Base-by-base conservation (phyloP, 441 rosid genomes). In the Bruguiera hainesii region DNA sequence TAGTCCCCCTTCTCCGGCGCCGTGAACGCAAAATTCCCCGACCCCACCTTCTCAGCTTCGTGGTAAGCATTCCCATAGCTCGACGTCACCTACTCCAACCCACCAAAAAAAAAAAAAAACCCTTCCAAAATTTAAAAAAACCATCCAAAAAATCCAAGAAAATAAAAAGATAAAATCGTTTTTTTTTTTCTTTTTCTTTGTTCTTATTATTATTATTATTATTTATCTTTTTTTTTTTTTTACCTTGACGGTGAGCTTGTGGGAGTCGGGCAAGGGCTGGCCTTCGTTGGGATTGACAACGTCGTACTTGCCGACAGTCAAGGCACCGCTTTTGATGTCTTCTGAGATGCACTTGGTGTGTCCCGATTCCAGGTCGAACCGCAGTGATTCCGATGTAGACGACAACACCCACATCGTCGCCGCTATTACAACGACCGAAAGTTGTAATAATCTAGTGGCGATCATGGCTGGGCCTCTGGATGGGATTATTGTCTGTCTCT, bases 301-400 rank as follows among this genome's bases (percentile, higher is more conserved):
- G 75, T 33, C 53, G 84, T 89, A 94, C 69, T 81, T 86, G 59
- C 96, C 98, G 20, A 94, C 96, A 25, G 84, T 80, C 89, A 91
- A 69, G 13, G 87, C 70, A 68, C 82, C 75, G 65, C 65, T 42
- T 76, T 82, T 89, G 51, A 94, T 82, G 67, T 94, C 98, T 68
- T 94, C 99, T 4, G 94, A 75, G 69, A 94, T 86, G 85, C 99
- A 94, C 72, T 91, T 89, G 19, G 82, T 79, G n/a, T 20, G 56
- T 15, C 91, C 94, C 25, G 98, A 91, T 61, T 78, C 74, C 57
- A 94, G 63, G 56, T 94, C 91, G 65, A 94, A 78, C 23, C 91
- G 85, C 75, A 88, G 70, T 5, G 96, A 77, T 61, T 82, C 76
- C 56, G 93, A 75, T 7, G 65, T 60, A 3, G 79, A 77, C 21